Base-by-base conservation (phyloP, 352 stramenopile species). In the Pythium angustatum region DNA sequence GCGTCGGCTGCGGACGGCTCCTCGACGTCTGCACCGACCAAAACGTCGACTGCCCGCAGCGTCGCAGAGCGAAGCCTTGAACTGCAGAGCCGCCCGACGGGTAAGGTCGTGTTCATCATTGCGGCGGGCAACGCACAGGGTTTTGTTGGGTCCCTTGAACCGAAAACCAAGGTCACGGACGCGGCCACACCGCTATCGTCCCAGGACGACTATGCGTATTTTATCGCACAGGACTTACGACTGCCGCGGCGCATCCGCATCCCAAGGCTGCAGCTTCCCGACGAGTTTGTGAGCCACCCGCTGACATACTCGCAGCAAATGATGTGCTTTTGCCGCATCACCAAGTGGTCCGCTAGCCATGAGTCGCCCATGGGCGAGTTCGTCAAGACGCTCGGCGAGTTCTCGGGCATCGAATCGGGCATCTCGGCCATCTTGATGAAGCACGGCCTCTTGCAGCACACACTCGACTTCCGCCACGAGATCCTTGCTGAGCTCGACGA, bases 341-440 rank as follows among this genome's bases (percentile, higher is more conserved):
- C 81, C 64, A 62, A 82, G 54, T 92, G 82, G 81, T 79, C 71
- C 14, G 54, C 77, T 44, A 71, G 43, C 53, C 34, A 87, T 74
- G 11, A 77, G 73, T 66, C 73, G 79, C 51, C 90, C 0, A 76
- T 78, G 81, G 90, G 83, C 1, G 78, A 88, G 34, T 92, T 91
- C 61, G 71, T 93, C 3, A 87, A 93, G 68, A 87, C 82, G 14
- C 67, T 93, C 0, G 84, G 85, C 11, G 78, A 88, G 61, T 91
- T 85, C 40, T 88, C 78, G 0, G 80, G 79, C 3, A 97, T 97
- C 48, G 85, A 91, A 52, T 91, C 97, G 30, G 95, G 98, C 31
- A 86, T 93, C 34, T 98, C 93, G 0, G 79, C 85, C 24, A 93
- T 96, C 40, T 71, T 99, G n/a, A 83, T 97, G 14, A 90, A 95